A percentile compares a stretch with the other conserved stretches of the same genome.
Evolutionary conservation across 768 basidiomycete species (phyloP).

Genomic region (Paxillus involutus): DNA sequence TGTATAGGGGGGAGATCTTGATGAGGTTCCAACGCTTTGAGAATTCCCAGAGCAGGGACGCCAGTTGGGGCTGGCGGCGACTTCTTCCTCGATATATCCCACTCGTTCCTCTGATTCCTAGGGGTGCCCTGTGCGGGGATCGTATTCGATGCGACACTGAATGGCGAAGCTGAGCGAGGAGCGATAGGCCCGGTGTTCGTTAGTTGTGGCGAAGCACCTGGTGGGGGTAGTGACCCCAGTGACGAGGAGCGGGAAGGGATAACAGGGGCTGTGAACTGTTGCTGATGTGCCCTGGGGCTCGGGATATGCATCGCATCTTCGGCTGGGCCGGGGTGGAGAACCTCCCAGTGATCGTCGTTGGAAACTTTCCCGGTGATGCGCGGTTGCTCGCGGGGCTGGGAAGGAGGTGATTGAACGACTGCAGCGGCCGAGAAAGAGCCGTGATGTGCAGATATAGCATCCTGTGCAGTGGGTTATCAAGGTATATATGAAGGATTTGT

Average conservation of each 20-base stretch:
- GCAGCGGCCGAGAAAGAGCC: conserved; percentile 4
- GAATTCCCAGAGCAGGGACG: conserved; percentile 49
- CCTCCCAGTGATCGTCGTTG: conserved; percentile 50
- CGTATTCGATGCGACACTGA: conserved; percentile 33
- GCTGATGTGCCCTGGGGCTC: conserved; percentile 24
- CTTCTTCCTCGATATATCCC: conserved; percentile 28
- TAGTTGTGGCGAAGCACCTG: conserved; percentile 38
- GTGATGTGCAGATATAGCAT: conserved; percentile 26
- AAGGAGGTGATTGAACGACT: not conserved
- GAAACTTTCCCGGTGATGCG: conserved; percentile 30
- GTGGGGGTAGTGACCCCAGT: conserved; percentile 45
- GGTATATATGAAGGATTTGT: too few relatives aligned
- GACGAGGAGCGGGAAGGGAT: conserved; percentile 53
- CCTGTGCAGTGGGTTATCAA: conserved; percentile 10
- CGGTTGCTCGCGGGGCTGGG: conserved; percentile 21
- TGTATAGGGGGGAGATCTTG: conserved; percentile 16
- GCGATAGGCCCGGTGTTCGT: conserved; percentile 20
- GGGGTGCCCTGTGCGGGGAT: conserved; percentile 14
- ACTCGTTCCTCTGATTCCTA: conserved; percentile 17
- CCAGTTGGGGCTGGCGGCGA: conserved; percentile 30
- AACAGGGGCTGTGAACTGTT: conserved; percentile 26
- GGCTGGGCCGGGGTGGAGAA: conserved; percentile 29
- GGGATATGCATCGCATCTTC: conserved; percentile 23
- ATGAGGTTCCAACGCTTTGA: conserved; percentile 63
- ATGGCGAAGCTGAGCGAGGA: conserved; percentile 47